phyloP scores from a whole-genome alignment of 176 grass and related monocot species.

The Saccharum spontaneum region DNA sequence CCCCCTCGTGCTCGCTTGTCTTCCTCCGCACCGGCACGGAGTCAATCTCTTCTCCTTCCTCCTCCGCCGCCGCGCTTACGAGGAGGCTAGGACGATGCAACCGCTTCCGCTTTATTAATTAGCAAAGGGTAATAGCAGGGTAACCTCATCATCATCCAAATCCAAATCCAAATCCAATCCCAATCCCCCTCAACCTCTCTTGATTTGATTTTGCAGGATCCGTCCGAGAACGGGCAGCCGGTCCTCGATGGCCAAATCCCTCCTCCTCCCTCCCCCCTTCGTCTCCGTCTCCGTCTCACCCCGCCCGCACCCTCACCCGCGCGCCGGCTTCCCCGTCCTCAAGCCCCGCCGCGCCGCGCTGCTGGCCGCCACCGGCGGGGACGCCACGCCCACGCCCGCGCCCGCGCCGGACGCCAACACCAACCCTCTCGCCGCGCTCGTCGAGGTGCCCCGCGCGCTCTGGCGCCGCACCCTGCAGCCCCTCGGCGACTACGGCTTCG shows the following conservation, averaged over 20 bases:
- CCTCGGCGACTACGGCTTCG: slow-evolving; percentile 84
- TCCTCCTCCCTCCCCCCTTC: slow-evolving; percentile 18
- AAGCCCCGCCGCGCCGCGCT: slow-evolving; percentile 3
- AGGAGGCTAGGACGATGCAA: neutral
- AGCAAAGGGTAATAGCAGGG: neutral
- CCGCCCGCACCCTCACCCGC: neutral
- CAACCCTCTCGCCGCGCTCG: slow-evolving; percentile 33
- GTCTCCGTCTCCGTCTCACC: neutral
- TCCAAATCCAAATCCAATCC: neutral
- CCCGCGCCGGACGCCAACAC: neutral
- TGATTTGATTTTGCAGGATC: neutral
- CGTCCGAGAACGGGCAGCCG: neutral
- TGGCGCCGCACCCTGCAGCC: slow-evolving; percentile 78
- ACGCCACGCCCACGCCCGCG: slow-evolving; percentile 1
- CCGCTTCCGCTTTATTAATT: neutral
- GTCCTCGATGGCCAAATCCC: slow-evolving; percentile 7
- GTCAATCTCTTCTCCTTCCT: too few species aligned
- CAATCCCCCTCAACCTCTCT: neutral
- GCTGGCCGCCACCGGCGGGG: slow-evolving; percentile 12
- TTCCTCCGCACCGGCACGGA: neutral
- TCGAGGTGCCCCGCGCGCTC: slow-evolving; percentile 45
- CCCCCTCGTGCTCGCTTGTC: neutral
- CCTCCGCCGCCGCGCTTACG: neutral
- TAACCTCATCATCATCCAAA: neutral
- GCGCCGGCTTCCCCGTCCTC: neutral